Evolutionary conservation across 768 basidiomycete species (phyloP).

Genomic region (Mycena maculata): DNA sequence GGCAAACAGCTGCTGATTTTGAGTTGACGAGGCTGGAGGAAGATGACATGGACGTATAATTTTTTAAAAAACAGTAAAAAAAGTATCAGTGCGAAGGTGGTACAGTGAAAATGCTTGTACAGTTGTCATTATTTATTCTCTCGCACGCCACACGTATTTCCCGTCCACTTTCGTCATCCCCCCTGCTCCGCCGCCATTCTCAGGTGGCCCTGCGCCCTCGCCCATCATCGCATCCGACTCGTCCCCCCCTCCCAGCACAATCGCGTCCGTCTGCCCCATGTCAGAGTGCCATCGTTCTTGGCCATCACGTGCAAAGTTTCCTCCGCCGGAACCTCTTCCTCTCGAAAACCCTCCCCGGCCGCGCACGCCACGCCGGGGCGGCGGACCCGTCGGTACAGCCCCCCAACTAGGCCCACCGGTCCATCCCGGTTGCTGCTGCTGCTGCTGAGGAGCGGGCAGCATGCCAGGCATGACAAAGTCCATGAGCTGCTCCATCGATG

Average conservation of each 20-base stretch:
- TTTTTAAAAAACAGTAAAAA: conserved; percentile 38
- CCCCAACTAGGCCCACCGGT: conserved; percentile 12
- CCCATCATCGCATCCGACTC: conserved; percentile 36
- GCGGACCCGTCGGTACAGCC: neutral
- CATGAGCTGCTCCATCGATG: conserved; percentile 83
- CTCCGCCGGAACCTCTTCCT: conserved; percentile 57
- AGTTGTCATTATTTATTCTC: conserved; percentile 48
- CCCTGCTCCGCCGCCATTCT: conserved; percentile 45
- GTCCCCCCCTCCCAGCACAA: conserved; percentile 66
- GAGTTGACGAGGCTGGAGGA: conserved; percentile 60
- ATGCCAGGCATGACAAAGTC: conserved; percentile 67
- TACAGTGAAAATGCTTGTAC: conserved; percentile 27
- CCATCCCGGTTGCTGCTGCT: conserved; percentile 37
- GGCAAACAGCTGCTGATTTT: conserved; percentile 51
- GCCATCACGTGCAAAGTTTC: conserved; percentile 50
- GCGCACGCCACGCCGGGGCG: conserved; percentile 9
- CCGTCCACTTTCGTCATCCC: conserved; percentile 80
- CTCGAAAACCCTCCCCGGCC: conserved; percentile 50
- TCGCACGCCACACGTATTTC: conserved; percentile 77
- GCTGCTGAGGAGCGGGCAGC: conserved; percentile 35
- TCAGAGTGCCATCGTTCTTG: conserved; percentile 50
- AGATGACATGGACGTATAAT: conserved; percentile 54
- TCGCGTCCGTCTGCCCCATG: conserved; percentile 62
- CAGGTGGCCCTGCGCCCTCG: conserved; percentile 20
- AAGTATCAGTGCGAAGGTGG: conserved; percentile 34